These are phyloP conservation scores for Pseudogymnoascus sp. DNA, from an alignment of 2,329 filamentous ascomycete genomes.

Conservation along the genomic window DNA sequence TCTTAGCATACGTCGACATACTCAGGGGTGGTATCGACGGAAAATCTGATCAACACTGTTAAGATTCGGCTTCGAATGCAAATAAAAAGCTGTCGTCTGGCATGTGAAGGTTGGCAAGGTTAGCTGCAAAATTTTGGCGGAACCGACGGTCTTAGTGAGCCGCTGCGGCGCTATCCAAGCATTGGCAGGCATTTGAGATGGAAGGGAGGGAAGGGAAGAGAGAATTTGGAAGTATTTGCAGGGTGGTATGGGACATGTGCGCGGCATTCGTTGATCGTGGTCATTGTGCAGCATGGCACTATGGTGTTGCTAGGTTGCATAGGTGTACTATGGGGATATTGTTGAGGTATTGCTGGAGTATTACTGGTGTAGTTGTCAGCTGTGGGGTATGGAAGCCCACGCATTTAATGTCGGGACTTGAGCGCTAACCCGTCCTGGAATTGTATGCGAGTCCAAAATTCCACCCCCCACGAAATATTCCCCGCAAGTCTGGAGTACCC, in stretches of 20 bases:
- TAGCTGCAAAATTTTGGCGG: background rate
- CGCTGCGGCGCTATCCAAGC: background rate
- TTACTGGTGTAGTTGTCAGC: background rate
- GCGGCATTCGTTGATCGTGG: background rate
- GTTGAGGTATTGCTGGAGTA: background rate
- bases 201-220: too few relatives aligned
- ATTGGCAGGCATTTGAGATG: constrained; percentile 1
- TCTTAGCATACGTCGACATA: background rate
- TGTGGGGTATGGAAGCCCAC: background rate
- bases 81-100: background rate
- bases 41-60: background rate
- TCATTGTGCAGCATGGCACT: background rate
- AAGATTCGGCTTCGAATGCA: background rate
- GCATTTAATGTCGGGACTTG: background rate
- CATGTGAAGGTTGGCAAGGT: background rate
- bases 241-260: background rate
- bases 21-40: background rate
- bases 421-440: background rate
- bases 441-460: background rate
- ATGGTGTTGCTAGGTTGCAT: background rate
- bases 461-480: background rate
- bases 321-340: background rate
- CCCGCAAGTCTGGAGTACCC: background rate
- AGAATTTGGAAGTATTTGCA: background rate
- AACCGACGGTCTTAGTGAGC: background rate